Base-by-base conservation (phyloP, 176 grass and related monocot species). In the Neostapfia colusana region DNA sequence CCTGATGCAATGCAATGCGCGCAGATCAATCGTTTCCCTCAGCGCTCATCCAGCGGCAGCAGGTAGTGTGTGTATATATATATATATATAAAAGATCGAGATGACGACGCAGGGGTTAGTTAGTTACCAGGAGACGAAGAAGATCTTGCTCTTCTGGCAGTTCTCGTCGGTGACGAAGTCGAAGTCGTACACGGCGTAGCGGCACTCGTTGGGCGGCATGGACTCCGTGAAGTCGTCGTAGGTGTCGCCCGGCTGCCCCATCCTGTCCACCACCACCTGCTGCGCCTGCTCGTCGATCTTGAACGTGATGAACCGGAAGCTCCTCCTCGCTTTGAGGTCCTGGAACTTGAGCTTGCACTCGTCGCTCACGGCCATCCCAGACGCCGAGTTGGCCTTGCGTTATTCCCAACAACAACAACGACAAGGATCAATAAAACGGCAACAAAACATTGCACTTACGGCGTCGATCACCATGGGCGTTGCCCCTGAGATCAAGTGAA, bases 71-170 rank as follows among this genome's bases (percentile, higher is more conserved):
- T 31, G 31, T 3, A 31, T 31, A 31, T 31, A 3, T 31, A 31
- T 31, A 3, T 31, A 3, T 31, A 3, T 3, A 3, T n/a, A n/a
- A n/a, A 3, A 31, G 2, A 31, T 31, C 31, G 31, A 31, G 31
- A 31, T 31, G 31, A 31, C n/a, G 31, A 31, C 31, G 31, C 31
- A 31, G 31, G 31, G 31, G 31, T 31, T 31, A 31, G 31, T 31
- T 31, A 31, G 3, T 67, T 78, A 90, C 90, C 90, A 97, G 49
- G 90, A 73, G 74, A 97, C 83, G 86, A 97, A 93, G 84, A 97
- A 97, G 73, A 97, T 97, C 86, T 97, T 97, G 94, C 94, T 97
- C 84, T 97, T 97, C 84, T 89, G 88, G 88, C 90, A 93, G 69
- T 97, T 93, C 77, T 97, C 94, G 49, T 84, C 75, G 78, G 86